These are phyloP conservation scores for Paspalum vaginatum DNA, from an alignment of 176 grass and related monocot species.

Conservation along the genomic window DNA sequence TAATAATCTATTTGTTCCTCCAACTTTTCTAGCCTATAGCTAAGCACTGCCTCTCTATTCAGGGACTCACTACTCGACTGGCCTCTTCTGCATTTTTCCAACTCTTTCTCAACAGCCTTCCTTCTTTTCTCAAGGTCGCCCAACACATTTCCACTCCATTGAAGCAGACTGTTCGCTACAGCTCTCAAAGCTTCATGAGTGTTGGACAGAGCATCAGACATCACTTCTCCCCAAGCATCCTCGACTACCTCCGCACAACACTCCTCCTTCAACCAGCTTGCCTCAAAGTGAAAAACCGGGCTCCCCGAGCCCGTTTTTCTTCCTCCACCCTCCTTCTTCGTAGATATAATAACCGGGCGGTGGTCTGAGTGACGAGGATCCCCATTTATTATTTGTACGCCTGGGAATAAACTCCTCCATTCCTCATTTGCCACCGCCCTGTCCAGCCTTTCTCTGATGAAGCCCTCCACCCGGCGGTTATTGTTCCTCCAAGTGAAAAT, in stretches of 20 bases:
- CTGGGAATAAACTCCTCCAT: neutral
- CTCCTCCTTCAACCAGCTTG: neutral
- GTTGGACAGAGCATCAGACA: no score
- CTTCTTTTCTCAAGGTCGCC: no score
- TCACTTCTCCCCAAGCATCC: neutral
- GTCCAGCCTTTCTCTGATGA: neutral
- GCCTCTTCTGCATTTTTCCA: no score
- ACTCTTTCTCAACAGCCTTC: no score
- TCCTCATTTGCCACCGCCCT: neutral
- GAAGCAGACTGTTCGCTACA: no score
- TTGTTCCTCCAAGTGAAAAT: neutral
- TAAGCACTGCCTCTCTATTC: no score
- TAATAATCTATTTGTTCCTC: no score
- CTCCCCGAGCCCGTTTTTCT: no score
- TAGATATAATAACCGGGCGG: accelerated
- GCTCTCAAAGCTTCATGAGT: no score
- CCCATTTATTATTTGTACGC: neutral
- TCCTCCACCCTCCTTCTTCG: neutral
- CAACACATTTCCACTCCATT: no score
- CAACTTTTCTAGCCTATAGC: no score
- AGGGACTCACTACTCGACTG: no score
- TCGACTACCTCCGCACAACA: neutral
- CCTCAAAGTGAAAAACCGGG: neutral
- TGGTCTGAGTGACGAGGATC: neutral
- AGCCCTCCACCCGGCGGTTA: neutral